Base-by-base conservation (phyloP, 805 yeast species). In the Candida xiaguanensis region DNA sequence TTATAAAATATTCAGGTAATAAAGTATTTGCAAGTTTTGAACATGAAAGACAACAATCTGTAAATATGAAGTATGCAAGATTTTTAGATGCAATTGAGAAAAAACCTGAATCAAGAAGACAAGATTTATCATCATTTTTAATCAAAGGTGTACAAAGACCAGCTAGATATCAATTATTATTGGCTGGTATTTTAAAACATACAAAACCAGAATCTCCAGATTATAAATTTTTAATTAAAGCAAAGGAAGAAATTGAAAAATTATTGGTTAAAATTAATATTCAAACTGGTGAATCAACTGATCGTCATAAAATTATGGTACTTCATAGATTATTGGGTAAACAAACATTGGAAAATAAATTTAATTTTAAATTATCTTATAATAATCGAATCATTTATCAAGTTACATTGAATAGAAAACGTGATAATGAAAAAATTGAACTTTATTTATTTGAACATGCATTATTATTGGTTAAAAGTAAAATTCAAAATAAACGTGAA, bases 101-200 rank as follows among this genome's bases (percentile, higher is more conserved):
- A 53, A 70, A 84, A 47, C 87, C 87, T 3, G 96, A 86, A 66
- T 78, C 88, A 26, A 76, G 95, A 53, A 86, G 89, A 63, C 78
- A 91, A 43, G 97, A 95, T 61, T 80, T 93, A 39, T 85, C 91
- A 18, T 93, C 98, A 0, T 93, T 89, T 54, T 72, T 93, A 47
- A 87, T 96, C 5, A 95, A 91, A 55, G 97, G 98, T 37, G 90
- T 95, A 2, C 89, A 96, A 12, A 77, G 99, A 58, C 89, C 96
- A 23, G 98, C 97, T 8, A 73, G 98, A 49, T 93, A 93, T 63
- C 96, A 95, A 47, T 66, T 93, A 36, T 70, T 93, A 41, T 70
- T 91, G 16, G 82, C 78, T 41, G 93, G 91, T 34, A 85, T 93
- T 25, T 69, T 87, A 47, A 91, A 93, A 58, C 77, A 80, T 46